Evolutionary conservation across 78 protist species (phyloP).

Genomic region (Paratrimastix pyriformis): DNA sequence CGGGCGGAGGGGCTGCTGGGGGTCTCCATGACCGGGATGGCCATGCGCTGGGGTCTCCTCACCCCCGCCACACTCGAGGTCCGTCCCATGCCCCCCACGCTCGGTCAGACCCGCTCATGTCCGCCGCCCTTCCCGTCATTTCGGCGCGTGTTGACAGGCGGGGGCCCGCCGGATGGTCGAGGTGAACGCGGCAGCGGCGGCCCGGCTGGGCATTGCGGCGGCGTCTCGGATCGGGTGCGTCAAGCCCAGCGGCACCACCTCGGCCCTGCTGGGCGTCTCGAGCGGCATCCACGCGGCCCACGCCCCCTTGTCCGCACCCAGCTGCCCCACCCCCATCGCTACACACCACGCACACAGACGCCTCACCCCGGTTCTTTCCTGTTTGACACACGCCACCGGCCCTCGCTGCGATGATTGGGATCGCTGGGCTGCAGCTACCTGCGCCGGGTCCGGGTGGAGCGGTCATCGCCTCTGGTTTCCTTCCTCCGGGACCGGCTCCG

Average conservation of each 20-base stretch:
- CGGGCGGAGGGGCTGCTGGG: not conserved
- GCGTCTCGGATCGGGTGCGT: not conserved
- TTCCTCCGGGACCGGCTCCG: not conserved
- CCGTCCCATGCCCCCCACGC: too few relatives aligned
- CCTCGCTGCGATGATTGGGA: too few relatives aligned
- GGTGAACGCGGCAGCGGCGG: not conserved
- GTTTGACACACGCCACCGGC: too few relatives aligned
- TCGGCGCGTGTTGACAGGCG: not conserved
- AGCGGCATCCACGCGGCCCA: conserved; percentile 6
- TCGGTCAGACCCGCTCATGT: too few relatives aligned
- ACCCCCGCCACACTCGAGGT: not conserved
- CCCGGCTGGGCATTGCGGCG: not conserved
- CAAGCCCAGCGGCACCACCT: not conserved
- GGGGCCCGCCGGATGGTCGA: not conserved
- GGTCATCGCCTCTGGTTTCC: not conserved
- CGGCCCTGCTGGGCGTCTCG: not conserved
- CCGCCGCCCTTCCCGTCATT: too few relatives aligned
- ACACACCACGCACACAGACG: too few relatives aligned
- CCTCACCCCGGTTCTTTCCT: too few relatives aligned
- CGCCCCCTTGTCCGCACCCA: too few relatives aligned
- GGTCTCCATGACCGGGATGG: not conserved
- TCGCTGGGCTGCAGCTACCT: too few relatives aligned
- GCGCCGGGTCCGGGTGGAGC: not conserved
- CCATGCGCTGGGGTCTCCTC: not conserved
- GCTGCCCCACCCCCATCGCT: too few relatives aligned